These are phyloP conservation scores for Aspergillus kassunensis DNA, from an alignment of 495 filamentous ascomycete species.

Conservation along the genomic window DNA sequence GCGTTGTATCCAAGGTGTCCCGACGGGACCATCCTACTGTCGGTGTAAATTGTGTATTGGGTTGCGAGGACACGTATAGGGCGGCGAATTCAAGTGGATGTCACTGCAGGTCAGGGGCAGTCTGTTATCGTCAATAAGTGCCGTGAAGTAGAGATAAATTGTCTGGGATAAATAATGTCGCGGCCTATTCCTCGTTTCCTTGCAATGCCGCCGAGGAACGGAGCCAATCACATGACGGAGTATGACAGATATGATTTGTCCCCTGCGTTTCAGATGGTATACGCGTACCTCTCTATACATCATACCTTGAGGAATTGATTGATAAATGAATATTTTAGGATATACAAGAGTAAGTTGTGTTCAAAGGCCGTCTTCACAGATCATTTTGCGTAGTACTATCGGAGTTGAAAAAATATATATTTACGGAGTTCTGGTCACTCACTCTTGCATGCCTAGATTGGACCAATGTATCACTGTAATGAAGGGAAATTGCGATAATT, in stretches of 20 bases:
- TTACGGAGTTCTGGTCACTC: too few relatives aligned
- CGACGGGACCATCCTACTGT: constrained; percentile 18
- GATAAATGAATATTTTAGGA: too few relatives aligned
- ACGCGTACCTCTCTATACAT: too few relatives aligned
- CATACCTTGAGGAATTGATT: too few relatives aligned
- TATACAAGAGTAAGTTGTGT: too few relatives aligned
- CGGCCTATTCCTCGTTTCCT: constrained; percentile 6
- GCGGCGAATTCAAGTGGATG: neutral
- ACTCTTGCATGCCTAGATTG: too few relatives aligned
- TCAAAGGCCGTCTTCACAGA: too few relatives aligned
- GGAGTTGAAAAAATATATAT: too few relatives aligned
- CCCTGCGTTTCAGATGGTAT: neutral
- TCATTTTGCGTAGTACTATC: too few relatives aligned
- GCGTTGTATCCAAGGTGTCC: constrained; percentile 19
- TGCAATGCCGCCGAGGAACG: neutral
- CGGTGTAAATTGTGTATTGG: neutral
- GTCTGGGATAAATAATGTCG: neutral
- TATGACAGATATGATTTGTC: neutral
- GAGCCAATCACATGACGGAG: constrained; percentile 1
- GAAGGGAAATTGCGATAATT: too few relatives aligned
- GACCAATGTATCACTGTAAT: too few relatives aligned
- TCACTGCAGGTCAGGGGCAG: neutral
- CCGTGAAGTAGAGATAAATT: neutral
- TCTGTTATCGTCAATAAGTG: neutral
- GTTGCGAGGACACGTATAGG: neutral